Evolutionary conservation across 768 basidiomycete species (phyloP), one percentile per base, ranked within the genome.

Genomic region (Tylopilus cervinicoccineus): DNA sequence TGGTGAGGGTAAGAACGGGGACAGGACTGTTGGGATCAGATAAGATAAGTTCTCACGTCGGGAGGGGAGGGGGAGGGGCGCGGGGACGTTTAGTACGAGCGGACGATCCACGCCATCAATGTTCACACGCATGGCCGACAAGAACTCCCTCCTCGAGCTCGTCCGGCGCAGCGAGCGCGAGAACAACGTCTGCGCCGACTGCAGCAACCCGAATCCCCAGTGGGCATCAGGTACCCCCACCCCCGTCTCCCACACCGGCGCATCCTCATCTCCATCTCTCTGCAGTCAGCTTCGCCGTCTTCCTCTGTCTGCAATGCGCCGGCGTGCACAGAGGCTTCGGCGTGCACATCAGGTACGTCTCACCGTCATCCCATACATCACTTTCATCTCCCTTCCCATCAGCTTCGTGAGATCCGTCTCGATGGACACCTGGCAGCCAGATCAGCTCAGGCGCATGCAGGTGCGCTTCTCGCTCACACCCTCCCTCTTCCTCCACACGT

Each of bases 391-490:
- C 26, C 29, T 11, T 31, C 36, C 47, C 60, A 40, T 37, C 69
- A 90, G 88, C 66, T 95, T 93, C 68, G 90, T 95, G 47, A 78
- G 93, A 64, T 92, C 89, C 34, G 81, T 93, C 54, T 93, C 93
- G 45, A 97, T 96, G 94, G 94, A 96, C 70, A 88, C 92, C 55
- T 96, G 93, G 92, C 85, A 88, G 55, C 79, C 83, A 31, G 91
- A 94, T 50, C 93, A 96, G 68, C 72, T 92, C 54, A 83, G 66
- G 60, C 78, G 89, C 54, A 97, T 99, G 93, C 84, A 88, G 82
- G 92, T 93, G 41, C 43, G 72, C 64, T 47, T 39, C 33, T 41
- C 43, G n/a, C 14, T 50, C 45, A 12, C 37, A 29, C 51, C 42
- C 45, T 39, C 19, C 45, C 32, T 33, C 40, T 6, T 20, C 22